A percentile compares a stretch with the other conserved stretches of the same genome.
phyloP scores from a whole-genome alignment of 2,329 filamentous ascomycete species.

The Dactylellina haptotyla region DNA sequence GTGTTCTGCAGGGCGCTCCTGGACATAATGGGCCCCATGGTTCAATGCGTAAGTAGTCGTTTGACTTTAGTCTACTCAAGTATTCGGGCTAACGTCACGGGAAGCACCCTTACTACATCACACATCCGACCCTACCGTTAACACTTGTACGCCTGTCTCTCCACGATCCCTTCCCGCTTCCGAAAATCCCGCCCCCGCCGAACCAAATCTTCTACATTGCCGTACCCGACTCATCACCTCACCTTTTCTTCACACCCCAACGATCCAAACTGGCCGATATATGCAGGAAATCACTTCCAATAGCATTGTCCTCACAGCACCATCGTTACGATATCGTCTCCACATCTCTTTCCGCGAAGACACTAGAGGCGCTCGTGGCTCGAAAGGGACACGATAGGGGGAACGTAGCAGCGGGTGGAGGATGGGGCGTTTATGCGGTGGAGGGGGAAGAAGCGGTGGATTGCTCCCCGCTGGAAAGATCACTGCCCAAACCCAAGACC shows the following conservation, averaged over 20 bases:
- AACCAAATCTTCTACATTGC: slow-evolving; percentile 76
- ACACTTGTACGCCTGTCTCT: slow-evolving; percentile 58
- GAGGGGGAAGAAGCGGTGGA: slow-evolving; percentile 66
- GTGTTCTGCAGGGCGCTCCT: slow-evolving; percentile 82
- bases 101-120: slow-evolving; percentile 77
- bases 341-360: slow-evolving; percentile 76
- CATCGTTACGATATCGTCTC: slow-evolving; percentile 75
- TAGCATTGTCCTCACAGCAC: slow-evolving; percentile 79
- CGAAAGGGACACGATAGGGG: slow-evolving; percentile 74
- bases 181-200: slow-evolving; percentile 65
- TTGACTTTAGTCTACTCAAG: slow-evolving; percentile 69
- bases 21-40: slow-evolving; percentile 71
- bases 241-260: slow-evolving; percentile 70
- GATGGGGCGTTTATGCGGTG: slow-evolving; percentile 81
- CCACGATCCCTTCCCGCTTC: slow-evolving; percentile 57
- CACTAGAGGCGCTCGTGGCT: slow-evolving; percentile 74
- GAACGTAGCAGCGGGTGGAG: slow-evolving; percentile 77
- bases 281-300: slow-evolving; percentile 81
- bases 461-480: slow-evolving; percentile 66
- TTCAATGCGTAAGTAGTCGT: slow-evolving; percentile 41
- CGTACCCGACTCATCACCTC: slow-evolving; percentile 82
- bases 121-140: slow-evolving; percentile 65
- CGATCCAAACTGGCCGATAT: slow-evolving; percentile 70
- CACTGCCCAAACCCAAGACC: slow-evolving; percentile 30
- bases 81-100: slow-evolving; percentile 69